Evolutionary conservation across 2,329 filamentous ascomycete genomes (phyloP), one percentile per base, ranked within the genome.

Genomic region (Colletotrichum lindemuthianum): DNA sequence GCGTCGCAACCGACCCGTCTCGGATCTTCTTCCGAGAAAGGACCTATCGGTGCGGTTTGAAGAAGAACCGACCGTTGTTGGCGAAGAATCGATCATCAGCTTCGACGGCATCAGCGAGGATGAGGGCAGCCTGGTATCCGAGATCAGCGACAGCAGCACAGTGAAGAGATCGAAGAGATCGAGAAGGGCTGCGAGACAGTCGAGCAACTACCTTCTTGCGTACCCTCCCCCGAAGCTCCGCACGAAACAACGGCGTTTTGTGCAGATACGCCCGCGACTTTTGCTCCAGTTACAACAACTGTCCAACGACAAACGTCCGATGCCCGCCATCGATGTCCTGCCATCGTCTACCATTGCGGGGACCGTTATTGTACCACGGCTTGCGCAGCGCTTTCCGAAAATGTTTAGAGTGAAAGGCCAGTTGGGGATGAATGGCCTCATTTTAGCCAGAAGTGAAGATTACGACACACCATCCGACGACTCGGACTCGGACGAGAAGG

Each of bases 251-350:
- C 82, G 90, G 32, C 84, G 90, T 67, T 80, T 92, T 40, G 81
- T 90, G 12, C 86, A 90, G 70, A 81, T 91, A 36, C 86, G 90
- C 13, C 90, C 91, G 10, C 87, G 87, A 56, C 78, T 93, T 15
- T 78, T 93, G 6, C 82, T 94, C 6, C 91, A 95, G 74, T 79
- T 94, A 13, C 91, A 93, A 71, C 83, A 86, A 61, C 74, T 92
- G n/a, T 81, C 84, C 2, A 77, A 82, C 44, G 83, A 87, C 66
- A 81, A 81, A 13, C 85, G 91, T 32, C 89, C 90, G 0, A 82
- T 83, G 55, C 91, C 91, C 1, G 85, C 87, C 4, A 88, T 92
- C 68, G 91, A 95, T 69, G 86, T 92, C n/a, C 84, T 93, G 45
- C 90, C 91, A 0, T 87, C 89, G 2, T 86, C 85, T n/a, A 79